A percentile compares a stretch with the other conserved stretches of the same genome.
Evolutionary conservation across 306 rosid genomes (phyloP).

Genomic region (Amphicarpaea edgeworthii): DNA sequence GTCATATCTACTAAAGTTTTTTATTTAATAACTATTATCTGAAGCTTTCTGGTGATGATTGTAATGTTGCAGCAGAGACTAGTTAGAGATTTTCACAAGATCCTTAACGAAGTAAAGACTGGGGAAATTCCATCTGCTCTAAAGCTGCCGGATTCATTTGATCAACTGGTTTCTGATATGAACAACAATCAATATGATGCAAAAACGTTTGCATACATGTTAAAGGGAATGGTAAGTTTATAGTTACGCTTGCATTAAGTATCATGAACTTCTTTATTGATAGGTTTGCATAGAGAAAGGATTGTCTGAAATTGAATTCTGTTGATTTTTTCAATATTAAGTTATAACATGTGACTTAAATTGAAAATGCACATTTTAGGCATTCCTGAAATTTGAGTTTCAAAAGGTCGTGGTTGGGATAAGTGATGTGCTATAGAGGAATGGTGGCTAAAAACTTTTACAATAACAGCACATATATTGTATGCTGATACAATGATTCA

Average conservation of each 20-base stretch:
- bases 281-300: slow-evolving; percentile 27
- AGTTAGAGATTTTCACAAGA: slow-evolving; percentile 88
- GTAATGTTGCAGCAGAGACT: slow-evolving; percentile 67
- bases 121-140: slow-evolving; percentile 75
- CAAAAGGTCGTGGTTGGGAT: slow-evolving; percentile 32
- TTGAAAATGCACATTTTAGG: neutral
- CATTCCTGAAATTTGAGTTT: slow-evolving; percentile 28
- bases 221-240: slow-evolving; percentile 86
- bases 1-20: slow-evolving; percentile 17
- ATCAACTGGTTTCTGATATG: slow-evolving; percentile 85
- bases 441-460: neutral
- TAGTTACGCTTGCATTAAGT: slow-evolving; percentile 20
- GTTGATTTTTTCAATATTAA: slow-evolving; percentile 13
- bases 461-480: neutral
- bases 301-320: slow-evolving; percentile 39
- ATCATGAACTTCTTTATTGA: slow-evolving; percentile 6
- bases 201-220: slow-evolving; percentile 74
- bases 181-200: slow-evolving; percentile 86
- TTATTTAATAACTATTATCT: slow-evolving; percentile 43
- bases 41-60: slow-evolving; percentile 47
- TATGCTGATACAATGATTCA: neutral
- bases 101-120: slow-evolving; percentile 82
- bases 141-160: slow-evolving; percentile 85
- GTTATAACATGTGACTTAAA: neutral
- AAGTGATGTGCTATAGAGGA: slow-evolving; percentile 15